Evolutionary conservation across 345 rosid species (phyloP), one percentile per base, ranked within the genome.

Genomic region (Laguncularia racemosa): DNA sequence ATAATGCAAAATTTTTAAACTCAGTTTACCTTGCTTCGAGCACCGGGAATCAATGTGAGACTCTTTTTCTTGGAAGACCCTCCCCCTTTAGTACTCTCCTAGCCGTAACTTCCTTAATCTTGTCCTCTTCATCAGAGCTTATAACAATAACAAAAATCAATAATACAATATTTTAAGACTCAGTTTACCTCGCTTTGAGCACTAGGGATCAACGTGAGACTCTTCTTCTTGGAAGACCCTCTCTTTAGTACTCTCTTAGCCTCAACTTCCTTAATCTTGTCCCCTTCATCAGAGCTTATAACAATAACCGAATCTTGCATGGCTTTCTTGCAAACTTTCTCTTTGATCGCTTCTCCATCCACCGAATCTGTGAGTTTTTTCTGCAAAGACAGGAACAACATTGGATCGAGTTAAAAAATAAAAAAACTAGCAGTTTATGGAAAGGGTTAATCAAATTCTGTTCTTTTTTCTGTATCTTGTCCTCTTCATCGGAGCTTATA

Each of bases 181-280:
- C 18, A 46, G 13, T 3, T 26, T 48, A 81, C 97, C 84, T 85
- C 83, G 93, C 93, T 87, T 61, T 95, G 64, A 47, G 95, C 89
- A 53, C 79, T 71, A 28, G 85, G 78, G 52, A 80, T 76, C 52
- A 89, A 51, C 19, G 88, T 81, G 60, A 87, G 75, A 52, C 85
- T 72, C 68, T 64, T n/a, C n/a, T n/a, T 66, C 56, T 58, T 75
- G 38, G 68, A 63, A 28, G 69, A 13, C 17, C 70, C 67, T 53
- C 66, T 57, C 49, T 16, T 65, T 21, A 62, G 40, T 15, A 47
- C 21, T 58, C 65, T 80, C 66, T 52, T 67, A 57, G 50, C 65
- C 48, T 67, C 62, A 58, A 67, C 71, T 65, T 63, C 77, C 13
- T 53, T 57, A n/a, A 50, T 20, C 44, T 70, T 60, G 55, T 73